A percentile compares a stretch with the other conserved stretches of the same genome.
phyloP scores from a whole-genome alignment of 139 green algal species.

The Chlamydomonas incerta region DNA sequence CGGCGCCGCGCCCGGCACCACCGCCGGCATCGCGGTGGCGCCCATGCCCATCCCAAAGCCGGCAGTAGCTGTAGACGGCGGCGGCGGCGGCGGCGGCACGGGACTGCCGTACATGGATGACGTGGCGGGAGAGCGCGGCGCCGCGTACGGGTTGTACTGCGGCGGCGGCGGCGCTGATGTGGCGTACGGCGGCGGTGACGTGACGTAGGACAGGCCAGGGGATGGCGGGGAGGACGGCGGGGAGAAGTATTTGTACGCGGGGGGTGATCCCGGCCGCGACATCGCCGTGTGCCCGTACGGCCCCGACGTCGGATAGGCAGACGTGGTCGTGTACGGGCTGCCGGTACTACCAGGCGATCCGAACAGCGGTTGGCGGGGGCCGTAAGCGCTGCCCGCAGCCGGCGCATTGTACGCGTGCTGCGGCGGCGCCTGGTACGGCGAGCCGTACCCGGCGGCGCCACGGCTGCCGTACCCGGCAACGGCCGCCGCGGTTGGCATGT shows the following conservation, averaged over 20 bases:
- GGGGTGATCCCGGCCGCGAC: not conserved
- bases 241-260: conserved; percentile 13
- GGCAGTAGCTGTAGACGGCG: not conserved
- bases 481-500: not conserved
- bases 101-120: no score
- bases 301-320: not conserved
- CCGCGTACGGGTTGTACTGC: no score
- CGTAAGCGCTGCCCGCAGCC: not conserved
- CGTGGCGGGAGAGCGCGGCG: no score
- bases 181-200: not conserved
- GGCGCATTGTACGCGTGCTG: not conserved
- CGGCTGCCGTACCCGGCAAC: not conserved
- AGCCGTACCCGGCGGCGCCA: no score
- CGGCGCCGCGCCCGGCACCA: not conserved
- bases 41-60: not conserved
- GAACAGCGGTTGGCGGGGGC: no score
- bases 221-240: not conserved
- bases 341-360: no score
- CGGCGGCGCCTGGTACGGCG: not conserved
- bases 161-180: not conserved
- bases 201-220: not conserved
- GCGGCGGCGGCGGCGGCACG: not conserved
- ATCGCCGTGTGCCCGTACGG: not conserved
- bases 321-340: no score
- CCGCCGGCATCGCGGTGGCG: not conserved